Conservation (phyloP, 768 basidiomycete genomes). For the Dacryopinax primogenitus region DNA sequence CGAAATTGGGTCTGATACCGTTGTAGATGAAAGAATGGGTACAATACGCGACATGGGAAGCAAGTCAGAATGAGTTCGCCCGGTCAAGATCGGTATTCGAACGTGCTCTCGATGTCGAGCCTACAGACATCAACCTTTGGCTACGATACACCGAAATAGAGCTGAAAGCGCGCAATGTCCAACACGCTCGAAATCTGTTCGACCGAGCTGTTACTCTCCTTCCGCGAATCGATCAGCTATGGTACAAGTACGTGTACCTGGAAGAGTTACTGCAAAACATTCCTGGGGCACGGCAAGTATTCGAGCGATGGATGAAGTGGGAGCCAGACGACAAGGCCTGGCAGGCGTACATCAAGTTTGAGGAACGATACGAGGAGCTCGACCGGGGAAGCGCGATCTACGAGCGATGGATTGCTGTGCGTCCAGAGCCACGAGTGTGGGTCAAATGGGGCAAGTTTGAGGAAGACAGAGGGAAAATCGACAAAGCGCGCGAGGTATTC, state of each 20-base stretch:
- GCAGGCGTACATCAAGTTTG: constrained; percentile 99
- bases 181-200: constrained; percentile 91
- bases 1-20: not conserved
- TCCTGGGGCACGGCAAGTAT: constrained; percentile 90
- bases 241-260: constrained; percentile 99
- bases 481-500: constrained; percentile 76
- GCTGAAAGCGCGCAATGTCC: constrained; percentile 92
- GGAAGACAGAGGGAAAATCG: constrained; percentile 45
- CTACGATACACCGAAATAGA: constrained; percentile 94
- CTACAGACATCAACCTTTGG: constrained; percentile 83
- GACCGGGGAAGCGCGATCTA: constrained; percentile 89
- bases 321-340: constrained; percentile 99
- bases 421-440: constrained; percentile 52
- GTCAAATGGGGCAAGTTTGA: constrained; percentile 55
- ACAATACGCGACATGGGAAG: constrained; percentile 50
- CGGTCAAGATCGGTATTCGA: constrained; percentile 92
- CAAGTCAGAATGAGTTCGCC: constrained; percentile 91
- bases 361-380: constrained; percentile 80
- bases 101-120: constrained; percentile 90
- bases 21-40: constrained; percentile 35
- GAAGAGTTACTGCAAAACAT: constrained; percentile 95
- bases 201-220: constrained; percentile 94
- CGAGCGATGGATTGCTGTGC: constrained; percentile 62
- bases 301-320: constrained; percentile 99
- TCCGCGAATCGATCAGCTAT: constrained; percentile 89